Base-by-base conservation (phyloP, 768 basidiomycete genomes). In the Coprinopsis marcescibilis region DNA sequence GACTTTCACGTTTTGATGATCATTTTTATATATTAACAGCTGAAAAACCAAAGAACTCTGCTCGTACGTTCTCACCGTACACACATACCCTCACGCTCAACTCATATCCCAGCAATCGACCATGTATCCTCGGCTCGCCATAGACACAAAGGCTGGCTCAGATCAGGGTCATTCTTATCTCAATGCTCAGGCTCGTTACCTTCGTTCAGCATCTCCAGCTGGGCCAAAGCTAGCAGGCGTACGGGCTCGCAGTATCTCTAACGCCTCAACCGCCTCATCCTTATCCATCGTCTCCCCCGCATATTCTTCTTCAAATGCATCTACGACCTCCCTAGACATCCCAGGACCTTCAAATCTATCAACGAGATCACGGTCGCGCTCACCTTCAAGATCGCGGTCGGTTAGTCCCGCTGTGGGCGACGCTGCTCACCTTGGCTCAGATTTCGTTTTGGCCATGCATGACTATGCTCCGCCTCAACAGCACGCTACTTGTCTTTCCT, bases 371-470 rank as follows among this genome's bases (percentile, higher is more conserved):
- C 66, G 30, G 30, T 32, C 30, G 30, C 30, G 30, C n/a, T 32
- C 30, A 32, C 30, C 34, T 53, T 43, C 41, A 4, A 43, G 55
- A 26, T 61, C 64, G 17, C 60, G 65, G n/a, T 69, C 72, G 20
- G 49, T 66, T 13, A 77, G 66, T 39, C 71, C 77, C 4, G 57
- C 62, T 24, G 72, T 71, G 35, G 78, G 80, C 20, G 76, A 80
- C 43, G 74, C 75, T 19, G 65, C 75, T 42, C 72, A 71, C 27
- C 56, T 71, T 2, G 66, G 59, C 25, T 65, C 77, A 17, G 89
- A 89, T 60, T 91, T 83, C 63, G 92, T 94, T 3, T 69, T 90
- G 19, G 92, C 95, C 2, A 85, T 95, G 73, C 93, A 98, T 60
- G 92, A 96, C 63, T 98, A 92, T 57, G 59, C 67, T 19, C 86